phyloP scores from a whole-genome alignment of 2,329 filamentous ascomycete species.

The Colletotrichum horii region DNA sequence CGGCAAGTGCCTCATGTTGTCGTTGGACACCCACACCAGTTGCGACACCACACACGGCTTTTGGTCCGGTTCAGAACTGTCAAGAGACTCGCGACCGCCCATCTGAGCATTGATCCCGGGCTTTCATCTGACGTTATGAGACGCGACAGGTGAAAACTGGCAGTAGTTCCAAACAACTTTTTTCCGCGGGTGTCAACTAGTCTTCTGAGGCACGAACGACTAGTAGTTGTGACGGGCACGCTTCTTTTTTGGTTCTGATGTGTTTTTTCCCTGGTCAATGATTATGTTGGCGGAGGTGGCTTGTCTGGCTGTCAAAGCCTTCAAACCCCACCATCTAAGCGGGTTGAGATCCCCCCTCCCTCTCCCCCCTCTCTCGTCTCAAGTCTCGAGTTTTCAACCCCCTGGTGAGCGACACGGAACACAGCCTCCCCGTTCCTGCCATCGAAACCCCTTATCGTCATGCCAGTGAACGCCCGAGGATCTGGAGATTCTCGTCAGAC shows the following conservation, averaged over 20 bases:
- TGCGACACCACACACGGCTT: neutral
- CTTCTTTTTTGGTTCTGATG: neutral
- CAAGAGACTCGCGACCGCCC: neutral
- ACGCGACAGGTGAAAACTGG: neutral
- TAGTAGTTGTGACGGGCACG: neutral
- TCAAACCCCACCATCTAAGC: neutral
- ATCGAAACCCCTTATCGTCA: neutral
- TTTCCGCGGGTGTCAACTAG: neutral
- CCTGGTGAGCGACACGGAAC: neutral
- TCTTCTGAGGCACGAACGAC: neutral
- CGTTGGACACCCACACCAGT: neutral
- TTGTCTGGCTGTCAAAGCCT: neutral
- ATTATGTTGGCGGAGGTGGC: neutral
- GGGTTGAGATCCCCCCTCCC: neutral
- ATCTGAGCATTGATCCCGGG: neutral
- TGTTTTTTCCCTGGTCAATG: neutral
- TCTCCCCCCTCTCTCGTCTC: slow-evolving; percentile 1
- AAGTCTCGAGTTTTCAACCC: neutral
- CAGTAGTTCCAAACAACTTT: slow-evolving; percentile 4
- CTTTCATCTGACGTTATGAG: slow-evolving; percentile 8
- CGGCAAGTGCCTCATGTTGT: slow-evolving; percentile 1
- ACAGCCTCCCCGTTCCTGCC: slow-evolving; percentile 9
- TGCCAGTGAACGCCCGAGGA: neutral
- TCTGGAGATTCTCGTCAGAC: neutral
- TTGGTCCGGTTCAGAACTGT: neutral